Evolutionary conservation across 495 filamentous ascomycete genomes (phyloP).

Genomic region (Pyronema domesticum): DNA sequence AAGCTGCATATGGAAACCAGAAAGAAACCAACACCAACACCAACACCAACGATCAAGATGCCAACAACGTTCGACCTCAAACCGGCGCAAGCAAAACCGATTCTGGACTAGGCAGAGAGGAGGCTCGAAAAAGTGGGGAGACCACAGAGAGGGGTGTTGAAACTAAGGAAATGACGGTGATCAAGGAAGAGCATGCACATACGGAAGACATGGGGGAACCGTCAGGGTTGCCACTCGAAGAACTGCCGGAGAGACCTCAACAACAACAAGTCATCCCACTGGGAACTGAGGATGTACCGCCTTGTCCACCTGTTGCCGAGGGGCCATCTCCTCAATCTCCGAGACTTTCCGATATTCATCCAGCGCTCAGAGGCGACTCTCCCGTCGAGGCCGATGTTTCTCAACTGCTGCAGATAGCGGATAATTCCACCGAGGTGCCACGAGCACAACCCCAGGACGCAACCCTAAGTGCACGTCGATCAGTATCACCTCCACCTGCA

Average conservation of each 20-base stretch:
- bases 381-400: neutral
- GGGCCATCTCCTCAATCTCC: neutral
- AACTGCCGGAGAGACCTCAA: neutral
- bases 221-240: neutral
- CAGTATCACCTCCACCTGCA: constrained; percentile 23
- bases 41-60: constrained; percentile 8
- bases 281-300: neutral
- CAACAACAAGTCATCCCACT: neutral
- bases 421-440: neutral
- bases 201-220: constrained; percentile 24
- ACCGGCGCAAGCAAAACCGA: constrained; percentile 21
- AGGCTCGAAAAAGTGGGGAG: constrained; percentile 25
- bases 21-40: constrained; percentile 16
- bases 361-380: neutral
- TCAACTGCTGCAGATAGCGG: neutral
- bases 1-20: constrained; percentile 50
- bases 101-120: constrained; percentile 20
- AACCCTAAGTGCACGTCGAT: neutral
- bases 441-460: neutral
- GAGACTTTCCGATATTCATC: neutral
- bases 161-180: constrained; percentile 22
- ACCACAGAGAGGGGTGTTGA: constrained; percentile 25
- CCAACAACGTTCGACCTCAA: constrained; percentile 14
- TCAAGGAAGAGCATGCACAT: constrained; percentile 26
- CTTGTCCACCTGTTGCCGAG: neutral